Conservation (phyloP, 306 rosid species). For the Urtica urens region DNA sequence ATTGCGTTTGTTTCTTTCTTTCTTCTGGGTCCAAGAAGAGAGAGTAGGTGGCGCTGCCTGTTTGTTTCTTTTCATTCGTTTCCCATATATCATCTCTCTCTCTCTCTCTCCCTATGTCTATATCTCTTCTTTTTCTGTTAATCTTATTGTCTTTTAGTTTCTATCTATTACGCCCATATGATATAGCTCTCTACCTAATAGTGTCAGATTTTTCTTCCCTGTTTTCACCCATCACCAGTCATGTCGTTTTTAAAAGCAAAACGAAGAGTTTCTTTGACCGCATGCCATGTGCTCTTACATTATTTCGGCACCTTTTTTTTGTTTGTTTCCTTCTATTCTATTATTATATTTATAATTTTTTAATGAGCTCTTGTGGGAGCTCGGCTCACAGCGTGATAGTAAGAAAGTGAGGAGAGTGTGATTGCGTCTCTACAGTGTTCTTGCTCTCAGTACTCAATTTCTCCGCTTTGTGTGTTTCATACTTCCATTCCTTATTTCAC, state of each 20-base stretch:
- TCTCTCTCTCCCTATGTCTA: neutral
- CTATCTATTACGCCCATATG: neutral
- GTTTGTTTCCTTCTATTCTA: too few species aligned
- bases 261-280: too few species aligned
- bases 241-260: too few species aligned
- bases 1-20: neutral
- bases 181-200: neutral
- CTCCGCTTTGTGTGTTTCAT: neutral
- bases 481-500: too few species aligned
- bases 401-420: neutral
- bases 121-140: neutral
- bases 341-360: neutral
- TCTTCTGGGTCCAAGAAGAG: too few species aligned
- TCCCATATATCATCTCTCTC: constrained; percentile 8
- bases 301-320: neutral
- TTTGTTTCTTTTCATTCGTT: neutral
- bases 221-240: too few species aligned
- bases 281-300: too few species aligned
- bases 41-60: constrained; percentile 11
- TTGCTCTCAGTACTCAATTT: neutral
- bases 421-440: neutral
- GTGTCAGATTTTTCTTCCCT: neutral
- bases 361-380: neutral
- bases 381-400: neutral
- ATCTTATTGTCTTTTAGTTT: neutral